Percentiles rank a stretch among this genome's conserved stretches.
Conservation (phyloP, 106 monocot genomes). For the Dendrobium catenatum region DNA sequence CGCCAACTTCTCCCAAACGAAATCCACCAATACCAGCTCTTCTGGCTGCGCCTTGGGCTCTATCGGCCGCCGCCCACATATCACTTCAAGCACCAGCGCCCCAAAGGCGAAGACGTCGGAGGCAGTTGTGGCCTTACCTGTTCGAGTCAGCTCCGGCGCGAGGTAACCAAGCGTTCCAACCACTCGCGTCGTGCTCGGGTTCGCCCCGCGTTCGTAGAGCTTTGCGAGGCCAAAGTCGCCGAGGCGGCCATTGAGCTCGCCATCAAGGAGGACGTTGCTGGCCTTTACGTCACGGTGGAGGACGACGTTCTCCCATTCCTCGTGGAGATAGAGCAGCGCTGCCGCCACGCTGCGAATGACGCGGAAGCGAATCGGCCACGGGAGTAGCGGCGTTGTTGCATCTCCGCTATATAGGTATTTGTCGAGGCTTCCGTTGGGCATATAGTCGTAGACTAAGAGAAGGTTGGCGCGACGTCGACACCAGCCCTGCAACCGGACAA, state of each 20-base stretch:
- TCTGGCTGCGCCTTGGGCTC: no score
- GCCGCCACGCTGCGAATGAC: constrained; percentile 33
- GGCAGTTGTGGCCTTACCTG: no score
- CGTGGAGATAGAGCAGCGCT: constrained; percentile 81
- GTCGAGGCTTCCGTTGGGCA: no score
- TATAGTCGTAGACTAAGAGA: constrained; percentile 28
- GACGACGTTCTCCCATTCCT: constrained; percentile 39
- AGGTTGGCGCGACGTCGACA: constrained; percentile 32
- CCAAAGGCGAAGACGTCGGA: no score
- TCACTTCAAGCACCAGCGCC: no score
- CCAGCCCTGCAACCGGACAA: constrained; percentile 47
- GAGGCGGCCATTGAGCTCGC: constrained; percentile 13
- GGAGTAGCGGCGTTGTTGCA: no score
- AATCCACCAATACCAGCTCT: constrained; percentile 1
- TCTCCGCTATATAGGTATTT: no score
- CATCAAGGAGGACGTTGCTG: constrained; percentile 39
- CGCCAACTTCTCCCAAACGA: constrained; percentile 30
- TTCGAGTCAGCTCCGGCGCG: no score
- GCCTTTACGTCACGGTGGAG: constrained; percentile 60
- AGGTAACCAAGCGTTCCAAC: constrained; percentile 28
- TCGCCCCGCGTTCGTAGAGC: constrained; percentile 15
- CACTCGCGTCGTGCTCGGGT: constrained; percentile 64
- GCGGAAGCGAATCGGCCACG: no score
- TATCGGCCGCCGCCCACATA: no score
- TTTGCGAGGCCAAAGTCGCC: constrained; percentile 21